Evolutionary conservation across 2,329 filamentous ascomycete species (phyloP).

Genomic region (Cladosporium sp.): DNA sequence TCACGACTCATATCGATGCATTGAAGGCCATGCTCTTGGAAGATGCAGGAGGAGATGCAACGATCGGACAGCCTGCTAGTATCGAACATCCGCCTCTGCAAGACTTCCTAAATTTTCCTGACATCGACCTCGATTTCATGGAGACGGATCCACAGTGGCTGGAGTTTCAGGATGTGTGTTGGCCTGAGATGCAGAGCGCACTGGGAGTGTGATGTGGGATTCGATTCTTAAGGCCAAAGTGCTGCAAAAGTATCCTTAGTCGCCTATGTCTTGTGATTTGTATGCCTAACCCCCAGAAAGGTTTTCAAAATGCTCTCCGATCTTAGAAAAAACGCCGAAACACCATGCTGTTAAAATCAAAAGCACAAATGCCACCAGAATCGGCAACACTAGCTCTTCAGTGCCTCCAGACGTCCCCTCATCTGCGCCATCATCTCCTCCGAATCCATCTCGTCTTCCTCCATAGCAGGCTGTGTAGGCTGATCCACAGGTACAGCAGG

Average conservation of each 20-base stretch:
- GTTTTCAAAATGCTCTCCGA: neutral
- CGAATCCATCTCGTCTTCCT: constrained; percentile 74
- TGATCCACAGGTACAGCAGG: constrained; percentile 57
- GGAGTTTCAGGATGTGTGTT: constrained; percentile 25
- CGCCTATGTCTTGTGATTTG: constrained; percentile 9
- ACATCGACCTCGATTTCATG: constrained; percentile 28
- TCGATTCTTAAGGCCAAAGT: too few relatives aligned
- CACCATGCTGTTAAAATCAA: constrained; percentile 10
- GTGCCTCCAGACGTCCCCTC: constrained; percentile 83
- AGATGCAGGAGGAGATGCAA: constrained; percentile 4
- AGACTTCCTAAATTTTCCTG: constrained; percentile 25
- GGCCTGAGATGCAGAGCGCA: constrained; percentile 22
- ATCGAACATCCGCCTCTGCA: constrained; percentile 22
- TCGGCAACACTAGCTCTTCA: constrained; percentile 68
- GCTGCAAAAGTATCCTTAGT: neutral
- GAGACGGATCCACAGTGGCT: constrained; percentile 22
- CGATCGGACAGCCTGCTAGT: neutral
- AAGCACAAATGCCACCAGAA: neutral
- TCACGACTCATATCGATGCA: constrained; percentile 44
- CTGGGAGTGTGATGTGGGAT: neutral
- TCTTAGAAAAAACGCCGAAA: constrained; percentile 1
- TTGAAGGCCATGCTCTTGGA: constrained; percentile 23
- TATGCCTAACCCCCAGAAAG: neutral
- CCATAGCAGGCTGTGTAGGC: constrained; percentile 53
- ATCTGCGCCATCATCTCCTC: constrained; percentile 93